phyloP scores from a whole-genome alignment of 495 filamentous ascomycete species.

The Neurospora sp. region DNA sequence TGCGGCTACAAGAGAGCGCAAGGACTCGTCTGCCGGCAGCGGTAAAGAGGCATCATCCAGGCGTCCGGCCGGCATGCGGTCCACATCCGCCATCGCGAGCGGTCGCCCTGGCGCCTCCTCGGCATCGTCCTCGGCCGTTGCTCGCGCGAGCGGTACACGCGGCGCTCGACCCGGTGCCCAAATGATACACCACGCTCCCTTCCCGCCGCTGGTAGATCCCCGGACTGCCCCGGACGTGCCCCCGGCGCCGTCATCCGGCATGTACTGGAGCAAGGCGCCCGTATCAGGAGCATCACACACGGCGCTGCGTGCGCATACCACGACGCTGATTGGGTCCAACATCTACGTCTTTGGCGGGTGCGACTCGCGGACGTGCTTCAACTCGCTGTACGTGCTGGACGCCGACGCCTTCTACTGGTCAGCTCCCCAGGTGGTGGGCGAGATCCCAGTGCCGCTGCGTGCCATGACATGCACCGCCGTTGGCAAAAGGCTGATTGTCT shows the following conservation, averaged over 20 bases:
- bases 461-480: slow-evolving; percentile 60
- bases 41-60: slow-evolving; percentile 15
- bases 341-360: slow-evolving; percentile 59
- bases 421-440: slow-evolving; percentile 45
- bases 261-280: slow-evolving; percentile 57
- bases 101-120: not conserved
- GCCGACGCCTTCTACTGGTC: slow-evolving; percentile 57
- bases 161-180: slow-evolving; percentile 5
- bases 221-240: slow-evolving; percentile 46
- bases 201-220: slow-evolving; percentile 47
- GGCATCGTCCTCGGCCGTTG: no score
- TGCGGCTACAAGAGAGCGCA: slow-evolving; percentile 18
- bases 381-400: slow-evolving; percentile 54
- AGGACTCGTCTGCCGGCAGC: slow-evolving; percentile 34
- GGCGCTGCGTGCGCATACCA: slow-evolving; percentile 51
- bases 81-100: slow-evolving; percentile 41
- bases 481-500: slow-evolving; percentile 54
- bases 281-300: slow-evolving; percentile 46
- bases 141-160: slow-evolving; percentile 18
- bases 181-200: slow-evolving; percentile 23
- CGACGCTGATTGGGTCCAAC: slow-evolving; percentile 48
- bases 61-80: slow-evolving; percentile 31
- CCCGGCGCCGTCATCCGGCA: slow-evolving; percentile 51
- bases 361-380: slow-evolving; percentile 53
- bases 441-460: slow-evolving; percentile 49